A percentile compares a stretch with the other conserved stretches of the same genome.
Evolutionary conservation across 306 rosid species (phyloP).

Genomic region (Cucurbita argyrosperma): DNA sequence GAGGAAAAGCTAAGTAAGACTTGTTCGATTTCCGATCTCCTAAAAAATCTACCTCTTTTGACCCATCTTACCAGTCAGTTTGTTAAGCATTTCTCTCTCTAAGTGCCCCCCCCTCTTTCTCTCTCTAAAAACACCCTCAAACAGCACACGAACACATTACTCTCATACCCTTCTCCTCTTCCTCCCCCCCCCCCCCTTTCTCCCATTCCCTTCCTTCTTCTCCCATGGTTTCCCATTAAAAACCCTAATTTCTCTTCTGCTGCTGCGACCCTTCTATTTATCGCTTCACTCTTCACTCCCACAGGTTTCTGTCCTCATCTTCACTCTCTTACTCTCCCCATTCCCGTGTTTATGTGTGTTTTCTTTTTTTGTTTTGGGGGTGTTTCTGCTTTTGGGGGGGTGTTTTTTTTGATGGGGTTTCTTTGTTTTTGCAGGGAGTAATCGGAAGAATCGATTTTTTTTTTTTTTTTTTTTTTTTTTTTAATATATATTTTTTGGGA

Average conservation of each 20-base stretch:
- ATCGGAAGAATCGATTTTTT: background rate
- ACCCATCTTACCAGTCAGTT: conserved; percentile 35
- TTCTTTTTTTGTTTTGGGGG: background rate
- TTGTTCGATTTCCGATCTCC: conserved; percentile 45
- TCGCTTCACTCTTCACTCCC: conserved; percentile 23
- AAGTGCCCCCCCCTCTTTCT: no score
- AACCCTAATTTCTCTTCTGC: conserved; percentile 40
- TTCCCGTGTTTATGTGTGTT: background rate
- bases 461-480: background rate
- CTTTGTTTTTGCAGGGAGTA: conserved; percentile 17
- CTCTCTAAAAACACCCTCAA: background rate
- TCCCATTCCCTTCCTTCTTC: background rate
- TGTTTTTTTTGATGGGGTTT: conserved; percentile 24
- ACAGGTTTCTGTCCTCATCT: conserved; percentile 15
- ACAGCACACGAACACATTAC: background rate
- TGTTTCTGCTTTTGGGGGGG: background rate
- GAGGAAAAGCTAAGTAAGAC: conserved; percentile 1
- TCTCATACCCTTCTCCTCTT: background rate
- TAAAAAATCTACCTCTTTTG: conserved; percentile 46
- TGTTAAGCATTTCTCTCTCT: conserved; percentile 19
- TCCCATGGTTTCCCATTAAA: conserved; percentile 27
- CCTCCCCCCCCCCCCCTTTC: no score
- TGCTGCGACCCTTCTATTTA: background rate
- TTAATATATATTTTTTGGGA: no score
- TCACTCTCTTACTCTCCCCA: background rate